Base-by-base conservation (phyloP, 345 rosid genomes). In the Euphorbia peplus region DNA sequence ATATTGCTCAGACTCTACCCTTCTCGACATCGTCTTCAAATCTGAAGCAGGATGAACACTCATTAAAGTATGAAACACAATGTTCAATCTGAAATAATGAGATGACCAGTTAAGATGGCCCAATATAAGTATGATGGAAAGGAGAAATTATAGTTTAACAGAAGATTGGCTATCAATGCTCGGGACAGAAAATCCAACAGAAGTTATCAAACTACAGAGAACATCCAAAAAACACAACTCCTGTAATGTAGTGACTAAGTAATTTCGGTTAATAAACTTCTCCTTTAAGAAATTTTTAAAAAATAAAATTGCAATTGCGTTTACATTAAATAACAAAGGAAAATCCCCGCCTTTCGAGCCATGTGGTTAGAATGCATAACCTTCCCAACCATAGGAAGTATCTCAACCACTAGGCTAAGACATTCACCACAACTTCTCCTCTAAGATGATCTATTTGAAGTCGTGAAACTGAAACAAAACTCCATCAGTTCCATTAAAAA, bases 1-100 rank as follows among this genome's bases (percentile, higher is more conserved):
- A 70, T 88, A 95, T 80, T 86, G 97, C 77, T 92, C 99, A 0
- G 98, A 88, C 70, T 95, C 99, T 52, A 92, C 96, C 75, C 98
- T 84, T 80, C 89, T 95, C 0, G 86, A 76, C 87, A 92, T 87
- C 24, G 97, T 92, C 88, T 85, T 92, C 80, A 92, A 78, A 84
- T 95, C 99, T 95, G 86, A 65, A 76, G 63, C 25, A 74, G 4
- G 55, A 69, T 14, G 4, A 28, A 50, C 14, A n/a, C 12, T 44
- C 22, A 12, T 56, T 0, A 32, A 8, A 26, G 41, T 41, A 16
- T 41, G 4, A 7, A 29, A 35, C 26, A 56, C 11, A 29, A 1
- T 1, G 18, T 41, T 18, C 26, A 39, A 41, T 56, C 30, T 25
- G 2, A 67, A 26, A 13, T 5, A 21, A 4, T 12, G 26, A 61